A percentile compares a stretch with the other conserved stretches of the same genome.
Evolutionary conservation across 2,329 filamentous ascomycete genomes (phyloP).

Genomic region (Capronia epimyces): DNA sequence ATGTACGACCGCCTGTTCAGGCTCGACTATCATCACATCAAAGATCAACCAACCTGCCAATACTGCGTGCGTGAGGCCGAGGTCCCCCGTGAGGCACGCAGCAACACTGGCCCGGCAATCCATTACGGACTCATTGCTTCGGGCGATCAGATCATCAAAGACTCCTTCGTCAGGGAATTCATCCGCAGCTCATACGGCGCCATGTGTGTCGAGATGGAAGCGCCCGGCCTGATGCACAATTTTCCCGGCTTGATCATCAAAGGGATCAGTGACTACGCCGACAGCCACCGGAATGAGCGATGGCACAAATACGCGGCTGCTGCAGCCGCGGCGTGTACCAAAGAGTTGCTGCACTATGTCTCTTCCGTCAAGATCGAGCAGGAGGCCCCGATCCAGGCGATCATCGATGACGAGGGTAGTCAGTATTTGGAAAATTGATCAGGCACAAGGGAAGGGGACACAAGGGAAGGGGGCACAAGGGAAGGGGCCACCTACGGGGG

Average conservation of each 20-base stretch:
- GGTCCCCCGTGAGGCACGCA: background rate
- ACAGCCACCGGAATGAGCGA: conserved; percentile 13
- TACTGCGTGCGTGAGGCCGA: background rate
- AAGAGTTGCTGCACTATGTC: background rate
- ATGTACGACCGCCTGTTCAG: background rate
- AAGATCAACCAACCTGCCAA: background rate
- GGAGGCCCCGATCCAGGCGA: background rate
- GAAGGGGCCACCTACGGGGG: too few species aligned
- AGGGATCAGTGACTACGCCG: conserved; percentile 8
- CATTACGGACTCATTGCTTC: conserved; percentile 1
- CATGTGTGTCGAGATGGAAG: conserved; percentile 1
- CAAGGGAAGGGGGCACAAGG: too few species aligned
- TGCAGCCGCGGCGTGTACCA: background rate
- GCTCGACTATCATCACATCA: background rate
- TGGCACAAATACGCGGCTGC: conserved; percentile 16
- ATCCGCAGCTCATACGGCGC: background rate
- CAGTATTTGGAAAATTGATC: background rate
- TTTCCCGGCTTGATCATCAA: background rate
- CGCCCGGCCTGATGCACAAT: background rate
- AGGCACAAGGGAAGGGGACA: too few species aligned
- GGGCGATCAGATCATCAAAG: background rate
- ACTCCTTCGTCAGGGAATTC: background rate
- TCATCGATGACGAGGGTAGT: background rate
- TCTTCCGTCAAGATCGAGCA: background rate
- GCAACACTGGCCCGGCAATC: background rate